Conservation (phyloP, 352 stramenopile species). For the Elongisporangium senticosum region DNA sequence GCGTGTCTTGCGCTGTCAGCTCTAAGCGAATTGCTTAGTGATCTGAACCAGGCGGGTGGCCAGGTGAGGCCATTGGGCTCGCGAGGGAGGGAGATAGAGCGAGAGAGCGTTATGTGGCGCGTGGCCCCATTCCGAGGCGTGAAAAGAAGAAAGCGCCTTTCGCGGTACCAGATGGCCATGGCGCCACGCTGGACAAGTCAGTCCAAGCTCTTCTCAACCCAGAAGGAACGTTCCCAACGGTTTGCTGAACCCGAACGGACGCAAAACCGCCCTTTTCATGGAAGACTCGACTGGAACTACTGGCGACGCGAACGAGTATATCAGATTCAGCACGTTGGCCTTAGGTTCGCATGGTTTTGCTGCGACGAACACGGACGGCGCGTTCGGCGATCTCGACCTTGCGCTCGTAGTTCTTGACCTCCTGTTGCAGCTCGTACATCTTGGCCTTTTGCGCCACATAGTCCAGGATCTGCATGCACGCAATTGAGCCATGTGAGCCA, state of each 20-base stretch:
- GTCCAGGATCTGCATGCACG: conserved; percentile 63
- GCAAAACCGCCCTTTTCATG: background rate
- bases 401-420: conserved; percentile 89
- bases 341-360: conserved; percentile 10
- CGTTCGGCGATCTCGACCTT: conserved; percentile 93
- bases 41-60: background rate
- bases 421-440: conserved; percentile 82
- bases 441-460: conserved; percentile 89
- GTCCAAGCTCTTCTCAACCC: background rate
- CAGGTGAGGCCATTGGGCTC: background rate
- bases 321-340: background rate
- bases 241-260: background rate
- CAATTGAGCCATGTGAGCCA: background rate
- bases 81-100: background rate
- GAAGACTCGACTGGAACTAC: background rate
- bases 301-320: background rate
- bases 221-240: background rate
- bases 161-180: background rate
- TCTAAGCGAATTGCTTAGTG: background rate
- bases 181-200: too few relatives aligned
- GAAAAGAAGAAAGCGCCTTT: background rate
- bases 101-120: background rate
- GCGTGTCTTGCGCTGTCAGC: too few relatives aligned
- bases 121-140: background rate
- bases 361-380: conserved; percentile 49